Base-by-base conservation (phyloP, 2,329 filamentous ascomycete genomes). In the Mycogone perniciosa region DNA sequence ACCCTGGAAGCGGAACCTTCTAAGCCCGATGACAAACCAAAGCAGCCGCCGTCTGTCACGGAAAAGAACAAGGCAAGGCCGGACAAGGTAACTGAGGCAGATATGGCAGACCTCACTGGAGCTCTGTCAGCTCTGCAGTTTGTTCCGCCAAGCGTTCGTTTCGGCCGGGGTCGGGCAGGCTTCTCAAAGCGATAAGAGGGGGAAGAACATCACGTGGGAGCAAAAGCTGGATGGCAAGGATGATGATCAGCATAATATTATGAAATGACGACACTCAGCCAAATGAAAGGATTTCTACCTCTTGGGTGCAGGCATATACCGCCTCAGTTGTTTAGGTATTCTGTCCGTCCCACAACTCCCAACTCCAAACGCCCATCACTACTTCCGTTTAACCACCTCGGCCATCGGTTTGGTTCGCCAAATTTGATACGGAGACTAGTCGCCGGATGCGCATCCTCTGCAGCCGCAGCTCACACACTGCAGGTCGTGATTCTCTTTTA, bases 381-480 rank as follows among this genome's bases (percentile, higher is more conserved):
- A 29, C 20, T 34, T 40, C 38, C 11, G 38, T 8, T 43, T 48
- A 37, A 27, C 7, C 13, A 26, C 31, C 26, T 43, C 13, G 11
- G 27, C 27, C 29, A 31, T 31, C 27, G 30, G 38, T 41, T 30
- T 31, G 27, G 7, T 13, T 30, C 30, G 29, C 30, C 13, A 33
- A 27, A 6, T 7, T 10, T 13, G 7, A 7, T 11, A 26, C 26
- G 30, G 31, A 20, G 54, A 29, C 68, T 66, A 96, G 67, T 96
- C 91, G 63, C 82, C 87, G 43, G 90, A 95, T 11, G 88, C 81
- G 68, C 92, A 97, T 1, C 92, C 92, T 63, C 88, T 79, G 68
- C 93, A 99, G 7, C 93, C 93, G 69, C 93, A 99, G 70, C 82
- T 96, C 46, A 97, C 89, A 65, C 93, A 99, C 69, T 97, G 86